These are phyloP conservation scores for Ramaria sp. DNA, from an alignment of 768 basidiomycete genomes.

Conservation along the genomic window DNA sequence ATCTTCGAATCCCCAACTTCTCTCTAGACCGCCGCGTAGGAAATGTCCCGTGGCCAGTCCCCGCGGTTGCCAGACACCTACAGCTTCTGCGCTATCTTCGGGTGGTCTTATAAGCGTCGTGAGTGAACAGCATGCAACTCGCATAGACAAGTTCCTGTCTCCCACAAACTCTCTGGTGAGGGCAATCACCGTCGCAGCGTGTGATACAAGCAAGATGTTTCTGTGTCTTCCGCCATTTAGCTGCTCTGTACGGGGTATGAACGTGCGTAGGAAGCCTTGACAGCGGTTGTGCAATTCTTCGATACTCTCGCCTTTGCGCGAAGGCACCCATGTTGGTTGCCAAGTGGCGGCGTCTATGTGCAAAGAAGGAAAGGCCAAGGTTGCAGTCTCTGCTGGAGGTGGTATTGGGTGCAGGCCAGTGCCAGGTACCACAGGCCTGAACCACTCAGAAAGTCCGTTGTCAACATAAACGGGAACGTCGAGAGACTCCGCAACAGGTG, in stretches of 20 bases:
- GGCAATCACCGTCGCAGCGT: conserved; percentile 67
- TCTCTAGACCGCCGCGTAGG: conserved; percentile 43
- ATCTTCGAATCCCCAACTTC: conserved; percentile 81
- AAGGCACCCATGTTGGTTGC: conserved; percentile 54
- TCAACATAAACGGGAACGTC: conserved; percentile 66
- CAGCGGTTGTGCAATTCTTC: conserved; percentile 50
- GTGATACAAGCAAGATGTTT: conserved; percentile 53
- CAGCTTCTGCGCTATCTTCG: conserved; percentile 15
- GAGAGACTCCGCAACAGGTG: conserved; percentile 51
- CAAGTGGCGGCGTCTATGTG: conserved; percentile 48
- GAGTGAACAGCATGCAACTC: conserved; percentile 70
- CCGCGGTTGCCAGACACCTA: conserved; percentile 38
- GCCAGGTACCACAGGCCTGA: conserved; percentile 53
- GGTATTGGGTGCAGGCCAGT: conserved; percentile 74
- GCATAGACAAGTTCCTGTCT: conserved; percentile 38
- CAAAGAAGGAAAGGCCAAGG: conserved; percentile 35
- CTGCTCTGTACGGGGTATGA: conserved; percentile 39
- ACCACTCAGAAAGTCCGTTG: conserved; percentile 77
- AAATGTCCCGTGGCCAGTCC: conserved; percentile 47
- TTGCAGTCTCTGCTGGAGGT: conserved; percentile 41
- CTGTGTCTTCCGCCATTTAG: conserved; percentile 22
- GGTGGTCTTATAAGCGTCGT: conserved; percentile 23
- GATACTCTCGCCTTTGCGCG: conserved; percentile 65
- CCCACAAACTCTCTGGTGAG: conserved; percentile 50
- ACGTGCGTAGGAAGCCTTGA: conserved; percentile 36